A percentile compares a stretch with the other conserved stretches of the same genome.
Conservation (phyloP, 768 basidiomycete genomes). For the Gloeopeniophorella convolvens region DNA sequence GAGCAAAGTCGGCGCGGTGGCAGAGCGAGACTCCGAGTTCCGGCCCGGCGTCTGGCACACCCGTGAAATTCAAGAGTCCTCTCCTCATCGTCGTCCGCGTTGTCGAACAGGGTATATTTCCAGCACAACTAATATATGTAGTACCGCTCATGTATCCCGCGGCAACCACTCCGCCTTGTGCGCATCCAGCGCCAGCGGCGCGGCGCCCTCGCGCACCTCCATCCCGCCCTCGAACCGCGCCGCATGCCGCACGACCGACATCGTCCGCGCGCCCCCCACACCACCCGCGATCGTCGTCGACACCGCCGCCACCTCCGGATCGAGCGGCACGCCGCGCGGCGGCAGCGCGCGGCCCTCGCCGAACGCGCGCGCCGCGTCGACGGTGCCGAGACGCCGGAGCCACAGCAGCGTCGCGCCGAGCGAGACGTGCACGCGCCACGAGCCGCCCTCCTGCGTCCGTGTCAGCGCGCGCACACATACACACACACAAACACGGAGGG, state of each 20-base stretch:
- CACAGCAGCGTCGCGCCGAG: conserved; percentile 50
- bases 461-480: not conserved
- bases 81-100: too few relatives aligned
- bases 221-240: conserved; percentile 17
- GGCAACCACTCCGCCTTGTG: conserved; percentile 28
- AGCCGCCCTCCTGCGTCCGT: conserved; percentile 45
- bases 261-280: conserved; percentile 3
- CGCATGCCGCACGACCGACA: conserved; percentile 17
- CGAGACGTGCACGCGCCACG: conserved; percentile 55
- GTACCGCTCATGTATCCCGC: conserved; percentile 3
- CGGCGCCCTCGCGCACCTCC: conserved; percentile 12
- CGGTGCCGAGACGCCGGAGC: conserved; percentile 47
- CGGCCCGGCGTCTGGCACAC: too few relatives aligned
- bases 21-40: too few relatives aligned
- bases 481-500: not conserved
- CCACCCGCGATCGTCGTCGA: conserved; percentile 20
- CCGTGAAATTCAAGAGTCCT: not conserved
- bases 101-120: too few relatives aligned
- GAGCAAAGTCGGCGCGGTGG: not conserved
- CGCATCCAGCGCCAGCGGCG: conserved; percentile 19
- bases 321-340: conserved; percentile 26
- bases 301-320: conserved; percentile 34
- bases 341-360: conserved; percentile 37
- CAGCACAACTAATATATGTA: too few relatives aligned
- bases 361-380: conserved; percentile 37